Base-by-base conservation (phyloP, 2,329 filamentous ascomycete genomes). In the Fonsecaea pugnacius region DNA sequence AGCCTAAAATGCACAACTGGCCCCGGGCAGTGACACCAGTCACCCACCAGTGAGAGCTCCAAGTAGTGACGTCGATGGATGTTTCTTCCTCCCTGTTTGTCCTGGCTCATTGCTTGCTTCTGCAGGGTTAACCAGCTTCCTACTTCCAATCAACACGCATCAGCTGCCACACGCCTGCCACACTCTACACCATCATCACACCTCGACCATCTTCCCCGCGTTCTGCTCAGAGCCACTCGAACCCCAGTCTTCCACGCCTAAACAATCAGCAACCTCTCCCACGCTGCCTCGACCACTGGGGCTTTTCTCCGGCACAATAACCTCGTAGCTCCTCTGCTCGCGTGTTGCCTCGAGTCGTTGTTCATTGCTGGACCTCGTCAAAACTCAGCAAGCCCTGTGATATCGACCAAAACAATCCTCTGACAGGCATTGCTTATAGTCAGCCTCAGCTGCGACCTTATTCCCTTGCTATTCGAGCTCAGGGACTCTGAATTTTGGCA, bases 261-360 rank as follows among this genome's bases (percentile, higher is more conserved):
- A 60, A 50, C 59, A 51, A 24, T 59, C 61, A 14, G 57, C 57
- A 59, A 52, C 57, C 33, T 35, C 65, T 54, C 50, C 57, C 58
- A 21, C 43, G 30, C 5, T 38, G 40, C 10, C 35, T 64, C 51
- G 61, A 58, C 61, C 58, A 62, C 35, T 66, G 52, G 61, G 57
- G 36, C 35, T 55, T 54, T 54, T 64, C 50, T 62, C 61, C 62
- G 58, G 59, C 36, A 64, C 55, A 58, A 32, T 10, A 36, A 35
- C 57, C 36, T 59, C 46, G 16, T 56, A 54, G 54, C 40, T 58
- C 35, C 52, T 57, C 40, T 55, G 33, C 48, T 43, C 46, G 46
- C 48, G 43, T 40, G 48, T 43, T 61, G 50, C 51, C 46, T 62
- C 55, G 55, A 53, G 48, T n/a, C 40, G 40, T 30, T 27, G 8